Percentiles rank a stretch among this genome's conserved stretches.
Evolutionary conservation across 108 stramenopile genomes (phyloP).

Genomic region (Skeletonema costatum): DNA sequence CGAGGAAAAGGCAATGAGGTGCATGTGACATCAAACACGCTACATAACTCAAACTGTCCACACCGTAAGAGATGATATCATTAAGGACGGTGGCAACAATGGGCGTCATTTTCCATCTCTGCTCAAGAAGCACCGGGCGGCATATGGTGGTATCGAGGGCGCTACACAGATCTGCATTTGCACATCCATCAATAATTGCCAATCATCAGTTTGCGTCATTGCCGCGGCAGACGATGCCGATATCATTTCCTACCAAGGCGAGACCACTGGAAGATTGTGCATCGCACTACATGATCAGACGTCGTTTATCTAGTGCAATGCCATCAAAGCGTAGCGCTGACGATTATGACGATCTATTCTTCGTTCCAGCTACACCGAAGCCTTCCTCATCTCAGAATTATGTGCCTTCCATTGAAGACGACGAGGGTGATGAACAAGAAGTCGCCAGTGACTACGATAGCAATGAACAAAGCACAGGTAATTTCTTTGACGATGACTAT

Average conservation of each 20-base stretch:
- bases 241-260: background rate
- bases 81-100: background rate
- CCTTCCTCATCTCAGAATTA: background rate
- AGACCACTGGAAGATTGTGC: background rate
- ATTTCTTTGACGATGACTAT: background rate
- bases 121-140: background rate
- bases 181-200: background rate
- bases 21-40: too few relatives aligned
- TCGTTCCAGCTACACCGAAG: conserved; percentile 2
- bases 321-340: conserved; percentile 6
- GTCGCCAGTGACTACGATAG: background rate
- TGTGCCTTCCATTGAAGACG: background rate
- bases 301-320: background rate
- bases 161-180: background rate
- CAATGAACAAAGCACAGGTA: background rate
- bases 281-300: background rate
- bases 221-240: background rate
- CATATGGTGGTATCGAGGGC: background rate
- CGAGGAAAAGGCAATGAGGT: too few relatives aligned
- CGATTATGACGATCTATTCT: conserved; percentile 13
- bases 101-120: background rate
- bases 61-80: background rate
- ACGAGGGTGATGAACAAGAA: background rate
- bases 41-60: background rate
- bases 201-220: background rate